Evolutionary conservation across 116 monocot species (phyloP).

Genomic region (Cymodocea nodosa): DNA sequence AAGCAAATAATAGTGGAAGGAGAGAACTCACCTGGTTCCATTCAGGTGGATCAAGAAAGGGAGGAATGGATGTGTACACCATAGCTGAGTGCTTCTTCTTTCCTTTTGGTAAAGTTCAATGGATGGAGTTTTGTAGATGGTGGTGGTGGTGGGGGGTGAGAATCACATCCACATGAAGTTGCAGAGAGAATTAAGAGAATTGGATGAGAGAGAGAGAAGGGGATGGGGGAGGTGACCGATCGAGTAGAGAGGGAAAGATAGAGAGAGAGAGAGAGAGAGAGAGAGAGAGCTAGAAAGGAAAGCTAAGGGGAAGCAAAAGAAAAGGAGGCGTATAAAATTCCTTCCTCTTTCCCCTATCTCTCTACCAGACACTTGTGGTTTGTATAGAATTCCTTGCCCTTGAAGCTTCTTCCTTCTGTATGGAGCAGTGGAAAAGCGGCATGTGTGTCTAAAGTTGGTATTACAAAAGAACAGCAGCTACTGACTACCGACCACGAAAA

Average conservation of each 20-base stretch:
- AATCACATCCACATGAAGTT: slow-evolving; percentile 32
- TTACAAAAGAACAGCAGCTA: slow-evolving; percentile 7
- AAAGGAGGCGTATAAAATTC: slow-evolving; percentile 17
- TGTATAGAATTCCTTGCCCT: slow-evolving; percentile 17
- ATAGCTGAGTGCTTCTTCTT: slow-evolving; percentile 23
- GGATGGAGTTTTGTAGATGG: slow-evolving; percentile 34
- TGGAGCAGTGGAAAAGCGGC: slow-evolving; percentile 14
- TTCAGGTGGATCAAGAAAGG: slow-evolving; percentile 52
- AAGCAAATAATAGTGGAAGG: neutral
- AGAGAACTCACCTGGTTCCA: slow-evolving; percentile 58
- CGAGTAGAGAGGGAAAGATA: slow-evolving; percentile 7
- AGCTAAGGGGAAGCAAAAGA: slow-evolving; percentile 14
- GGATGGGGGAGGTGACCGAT: slow-evolving; percentile 5
- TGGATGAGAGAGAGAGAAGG: slow-evolving; percentile 13
- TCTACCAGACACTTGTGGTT: slow-evolving; percentile 1
- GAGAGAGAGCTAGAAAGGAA: slow-evolving; percentile 6
- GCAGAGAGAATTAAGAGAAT: slow-evolving; percentile 9
- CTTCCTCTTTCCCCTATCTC: slow-evolving; percentile 4
- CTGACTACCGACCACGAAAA: neutral
- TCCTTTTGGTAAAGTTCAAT: slow-evolving; percentile 28
- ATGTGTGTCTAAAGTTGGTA: slow-evolving; percentile 25
- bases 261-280: slow-evolving; percentile 14
- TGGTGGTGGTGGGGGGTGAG: slow-evolving; percentile 23
- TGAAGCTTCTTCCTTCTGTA: slow-evolving; percentile 20
- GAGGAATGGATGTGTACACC: slow-evolving; percentile 53